These are phyloP conservation scores for Suillus luteus DNA, from an alignment of 768 basidiomycete genomes.

Conservation along the genomic window DNA sequence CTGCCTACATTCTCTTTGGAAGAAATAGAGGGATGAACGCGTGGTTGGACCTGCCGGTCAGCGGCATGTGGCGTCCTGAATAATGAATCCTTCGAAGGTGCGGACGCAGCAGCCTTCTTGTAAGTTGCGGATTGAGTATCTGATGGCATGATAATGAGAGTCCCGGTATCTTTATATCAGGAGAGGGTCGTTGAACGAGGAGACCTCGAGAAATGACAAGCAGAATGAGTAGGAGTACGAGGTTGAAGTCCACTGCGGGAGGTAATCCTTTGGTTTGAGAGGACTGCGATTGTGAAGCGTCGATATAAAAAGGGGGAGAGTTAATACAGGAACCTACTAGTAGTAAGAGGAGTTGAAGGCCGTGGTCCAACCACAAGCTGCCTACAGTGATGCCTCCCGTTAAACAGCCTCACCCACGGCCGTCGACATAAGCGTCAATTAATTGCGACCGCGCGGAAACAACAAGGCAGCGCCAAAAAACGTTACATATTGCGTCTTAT, in stretches of 20 bases:
- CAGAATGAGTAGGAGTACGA: background rate
- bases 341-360: background rate
- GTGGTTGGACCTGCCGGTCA: slow-evolving; percentile 3
- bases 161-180: slow-evolving; percentile 4
- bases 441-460: slow-evolving; percentile 6
- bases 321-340: background rate
- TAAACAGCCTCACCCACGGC: slow-evolving; percentile 3
- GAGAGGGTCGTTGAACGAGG: background rate
- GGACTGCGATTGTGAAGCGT: slow-evolving; percentile 1
- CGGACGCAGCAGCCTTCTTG: slow-evolving; percentile 5
- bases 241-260: slow-evolving; percentile 1
- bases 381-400: slow-evolving; percentile 1
- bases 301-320: slow-evolving; percentile 7
- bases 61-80: slow-evolving; percentile 11
- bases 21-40: background rate
- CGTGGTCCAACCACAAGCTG: slow-evolving; percentile 3
- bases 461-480: slow-evolving; percentile 11
- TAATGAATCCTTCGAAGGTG: slow-evolving; percentile 4
- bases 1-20: slow-evolving; percentile 7
- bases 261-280: background rate
- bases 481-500: slow-evolving; percentile 3
- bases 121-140: background rate
- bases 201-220: background rate
- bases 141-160: slow-evolving; percentile 5
- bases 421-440: slow-evolving; percentile 7